Evolutionary conservation across 768 basidiomycete species (phyloP).

Genomic region (Russula compacta): DNA sequence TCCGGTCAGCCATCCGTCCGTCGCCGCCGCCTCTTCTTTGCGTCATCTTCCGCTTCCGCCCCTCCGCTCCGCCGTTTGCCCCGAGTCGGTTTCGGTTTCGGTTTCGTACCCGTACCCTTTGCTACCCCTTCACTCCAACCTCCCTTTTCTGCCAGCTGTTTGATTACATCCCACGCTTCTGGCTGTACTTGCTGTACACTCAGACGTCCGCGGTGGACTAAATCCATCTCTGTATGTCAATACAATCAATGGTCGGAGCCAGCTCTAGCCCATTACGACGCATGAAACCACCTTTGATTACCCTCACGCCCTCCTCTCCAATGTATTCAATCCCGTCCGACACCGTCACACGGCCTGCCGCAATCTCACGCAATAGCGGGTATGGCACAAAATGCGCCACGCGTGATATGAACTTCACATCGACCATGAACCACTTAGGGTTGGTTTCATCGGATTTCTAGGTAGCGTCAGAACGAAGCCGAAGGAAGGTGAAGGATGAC

Average conservation of each 20-base stretch:
- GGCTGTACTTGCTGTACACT: slow-evolving; percentile 78
- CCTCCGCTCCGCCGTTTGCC: not conserved
- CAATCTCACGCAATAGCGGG: slow-evolving; percentile 59
- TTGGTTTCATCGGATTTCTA: slow-evolving; percentile 70
- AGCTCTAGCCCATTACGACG: not conserved
- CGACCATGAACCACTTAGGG: slow-evolving; percentile 93
- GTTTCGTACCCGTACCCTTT: too few relatives aligned
- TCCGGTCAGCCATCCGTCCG: not conserved
- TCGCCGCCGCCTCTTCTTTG: too few relatives aligned
- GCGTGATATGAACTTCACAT: slow-evolving; percentile 57
- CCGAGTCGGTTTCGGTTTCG: not conserved
- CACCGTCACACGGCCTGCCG: slow-evolving; percentile 29
- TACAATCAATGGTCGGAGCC: not conserved
- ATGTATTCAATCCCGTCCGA: slow-evolving; percentile 61
- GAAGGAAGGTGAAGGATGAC: not conserved
- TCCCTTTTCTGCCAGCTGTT: slow-evolving; percentile 54
- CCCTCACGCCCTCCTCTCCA: slow-evolving; percentile 46
- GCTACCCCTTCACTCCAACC: slow-evolving; percentile 54
- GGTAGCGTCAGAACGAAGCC: slow-evolving; percentile 1
- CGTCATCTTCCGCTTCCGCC: not conserved
- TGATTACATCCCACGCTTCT: slow-evolving; percentile 55
- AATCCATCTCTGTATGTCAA: slow-evolving; percentile 51
- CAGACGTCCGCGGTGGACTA: slow-evolving; percentile 72
- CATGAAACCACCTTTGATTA: slow-evolving; percentile 46
- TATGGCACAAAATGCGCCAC: slow-evolving; percentile 70